Conservation (phyloP, 768 basidiomycete species). For the Naematelia aurantialba region DNA sequence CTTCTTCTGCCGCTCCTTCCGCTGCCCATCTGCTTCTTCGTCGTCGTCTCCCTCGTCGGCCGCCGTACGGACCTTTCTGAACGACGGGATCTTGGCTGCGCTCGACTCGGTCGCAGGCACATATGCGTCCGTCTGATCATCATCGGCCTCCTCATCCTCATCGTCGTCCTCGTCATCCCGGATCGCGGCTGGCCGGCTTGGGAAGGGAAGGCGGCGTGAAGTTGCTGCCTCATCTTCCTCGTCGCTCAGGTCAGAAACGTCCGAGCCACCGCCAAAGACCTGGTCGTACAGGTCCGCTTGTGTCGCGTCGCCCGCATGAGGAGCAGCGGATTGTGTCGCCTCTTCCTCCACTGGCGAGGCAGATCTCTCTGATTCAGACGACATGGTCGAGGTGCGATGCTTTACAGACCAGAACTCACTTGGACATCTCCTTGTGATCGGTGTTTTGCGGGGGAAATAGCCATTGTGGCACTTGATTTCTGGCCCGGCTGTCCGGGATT, state of each 20-base stretch:
- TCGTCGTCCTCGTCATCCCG: constrained; percentile 24
- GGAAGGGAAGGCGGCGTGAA: constrained; percentile 17
- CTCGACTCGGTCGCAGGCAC: constrained; percentile 25
- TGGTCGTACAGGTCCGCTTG: constrained; percentile 21
- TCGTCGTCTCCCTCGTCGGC: constrained; percentile 47
- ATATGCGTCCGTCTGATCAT: constrained; percentile 47
- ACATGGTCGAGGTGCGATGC: constrained; percentile 51
- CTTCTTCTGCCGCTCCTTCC: constrained; percentile 56
- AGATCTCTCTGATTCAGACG: constrained; percentile 64
- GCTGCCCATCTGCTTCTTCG: constrained; percentile 41
- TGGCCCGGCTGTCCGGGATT: not conserved
- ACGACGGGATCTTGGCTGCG: constrained; percentile 35
- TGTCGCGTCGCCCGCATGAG: constrained; percentile 8
- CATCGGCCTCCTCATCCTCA: constrained; percentile 44
- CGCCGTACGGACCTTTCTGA: constrained; percentile 43
- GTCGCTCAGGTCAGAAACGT: constrained; percentile 76
- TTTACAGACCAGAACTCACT: no score
- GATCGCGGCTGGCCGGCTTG: constrained; percentile 46
- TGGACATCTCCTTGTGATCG: not conserved
- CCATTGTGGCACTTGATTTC: not conserved
- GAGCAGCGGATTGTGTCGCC: not conserved
- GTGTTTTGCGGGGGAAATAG: not conserved
- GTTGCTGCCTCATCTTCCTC: constrained; percentile 54
- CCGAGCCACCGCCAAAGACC: constrained; percentile 55
- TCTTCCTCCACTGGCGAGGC: constrained; percentile 50